Evolutionary conservation across 176 grass and related monocot species (phyloP), one percentile per base, ranked within the genome.

Genomic region (Calamus simplicifolius): DNA sequence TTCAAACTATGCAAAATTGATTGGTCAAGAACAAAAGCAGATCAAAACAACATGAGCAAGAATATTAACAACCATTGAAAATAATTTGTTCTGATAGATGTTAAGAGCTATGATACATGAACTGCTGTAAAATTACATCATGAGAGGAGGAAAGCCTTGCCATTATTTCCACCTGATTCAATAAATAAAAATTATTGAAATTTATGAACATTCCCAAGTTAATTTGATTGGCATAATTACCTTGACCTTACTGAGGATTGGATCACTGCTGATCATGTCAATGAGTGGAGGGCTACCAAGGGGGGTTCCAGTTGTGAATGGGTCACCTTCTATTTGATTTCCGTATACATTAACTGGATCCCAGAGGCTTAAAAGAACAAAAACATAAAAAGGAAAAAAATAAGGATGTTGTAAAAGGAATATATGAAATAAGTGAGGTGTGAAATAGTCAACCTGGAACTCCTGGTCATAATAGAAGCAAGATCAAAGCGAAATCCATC

Each of bases 211-310:
- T 43, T 43, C 10, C 10, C 35, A 43, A 43, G 12, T 7, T 12
- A 43, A 43, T 43, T 43, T 43, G 35, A 12, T 43, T 29, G 5
- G 59, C 75, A 69, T 17, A 51, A 25, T 50, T 82, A 98, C 93
- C 93, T 98, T 98, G 50, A 92, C 84, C 63, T 67, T 73, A 63
- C 75, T 69, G 63, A 98, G 93, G 57, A 98, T 80, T 51, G 93
- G 93, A 57, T 98, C 93, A 60, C 83, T 98, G 79, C 87, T 98
- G 66, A 98, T 98, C 93, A 98, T 98, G 59, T 91, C 87, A 67
- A 98, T 69, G 49, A 97, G 72, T 21, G 93, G 79, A 38, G 87
- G 93, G 55, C 59, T 75, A 74, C 30, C 29, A 80, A 98, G 84
- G 43, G 84, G 78, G 27, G 77, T 78, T 50, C 93, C 93, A 48